Evolutionary conservation across 208 protist species (phyloP).

Genomic region (Leishmania arabica): DNA sequence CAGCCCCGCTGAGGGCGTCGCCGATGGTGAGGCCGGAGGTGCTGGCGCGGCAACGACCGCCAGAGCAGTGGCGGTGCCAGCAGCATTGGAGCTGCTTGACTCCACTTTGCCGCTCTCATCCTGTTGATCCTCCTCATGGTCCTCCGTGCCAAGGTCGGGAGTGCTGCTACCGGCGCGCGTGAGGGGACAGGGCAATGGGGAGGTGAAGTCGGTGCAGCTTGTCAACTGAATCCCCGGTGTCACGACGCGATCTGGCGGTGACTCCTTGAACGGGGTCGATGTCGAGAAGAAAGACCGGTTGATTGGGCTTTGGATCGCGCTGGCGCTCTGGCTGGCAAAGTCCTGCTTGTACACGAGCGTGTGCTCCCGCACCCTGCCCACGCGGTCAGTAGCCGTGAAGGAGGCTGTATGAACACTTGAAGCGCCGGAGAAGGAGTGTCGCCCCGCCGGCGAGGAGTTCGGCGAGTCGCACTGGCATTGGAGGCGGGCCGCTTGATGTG

Average conservation of each 20-base stretch:
- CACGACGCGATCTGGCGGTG: neutral
- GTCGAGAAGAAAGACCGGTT: slow-evolving; percentile 3
- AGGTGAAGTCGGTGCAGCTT: neutral
- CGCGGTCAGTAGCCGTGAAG: neutral
- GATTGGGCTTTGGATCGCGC: neutral
- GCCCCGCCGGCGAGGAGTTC: neutral
- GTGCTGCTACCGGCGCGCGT: slow-evolving; percentile 10
- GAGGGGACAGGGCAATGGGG: neutral
- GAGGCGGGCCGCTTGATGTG: neutral
- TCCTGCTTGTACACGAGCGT: slow-evolving; percentile 1
- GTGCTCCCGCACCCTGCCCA: neutral
- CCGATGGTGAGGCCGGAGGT: neutral
- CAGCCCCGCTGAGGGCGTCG: neutral
- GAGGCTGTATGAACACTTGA: neutral
- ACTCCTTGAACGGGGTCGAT: neutral
- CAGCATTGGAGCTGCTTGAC: neutral
- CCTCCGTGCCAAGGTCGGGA: neutral
- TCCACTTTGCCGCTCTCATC: neutral
- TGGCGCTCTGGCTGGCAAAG: neutral
- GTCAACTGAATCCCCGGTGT: neutral
- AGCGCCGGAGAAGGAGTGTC: neutral
- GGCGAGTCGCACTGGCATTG: neutral
- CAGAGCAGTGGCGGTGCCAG: neutral
- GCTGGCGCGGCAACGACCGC: neutral
- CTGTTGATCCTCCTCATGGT: neutral